Evolutionary conservation across 768 basidiomycete genomes (phyloP), one percentile per base, ranked within the genome.

Genomic region (Rhizopogon roseolus): DNA sequence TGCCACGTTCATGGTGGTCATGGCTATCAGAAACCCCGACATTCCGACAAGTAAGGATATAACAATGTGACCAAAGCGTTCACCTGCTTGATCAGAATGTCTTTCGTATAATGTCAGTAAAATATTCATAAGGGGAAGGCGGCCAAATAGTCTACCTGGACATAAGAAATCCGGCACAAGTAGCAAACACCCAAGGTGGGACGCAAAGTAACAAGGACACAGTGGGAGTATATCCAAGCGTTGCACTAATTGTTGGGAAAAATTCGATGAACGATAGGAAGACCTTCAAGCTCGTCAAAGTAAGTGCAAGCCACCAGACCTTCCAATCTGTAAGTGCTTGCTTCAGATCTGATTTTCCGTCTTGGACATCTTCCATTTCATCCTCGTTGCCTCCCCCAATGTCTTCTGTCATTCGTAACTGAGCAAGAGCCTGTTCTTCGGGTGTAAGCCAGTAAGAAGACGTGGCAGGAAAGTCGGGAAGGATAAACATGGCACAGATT

Each of bases 291-390:
- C 76, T 77, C 13, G 81, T 80, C 52, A 89, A 65, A 2, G 84
- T 76, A 28, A 90, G 51, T 17, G 86, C 76, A 41, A 95, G 75
- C 81, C 81, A 88, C 86, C 90, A 93, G 39, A 94, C 88, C 66
- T 85, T 88, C 86, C 85, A 84, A 63, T 94, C 92, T 17, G 73
- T 74, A 52, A 90, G 39, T 8, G 90, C 87, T 56, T 85, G 63
- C 8, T 67, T 57, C 3, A 91, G 63, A 8, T 87, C 88, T 19
- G 69, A 66, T 13, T 65, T 60, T n/a, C 29, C 70, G 6, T 67
- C 71, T 9, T 69, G 54, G 27, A 59, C 43, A 22, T 50, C 45
- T 46, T 77, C 75, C 10, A 70, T 74, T 55, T 79, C 73, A 28
- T 70, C 71, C 41, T 79, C 71, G 52, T 84, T 81, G 10, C 76